Percentiles rank a stretch among this genome's conserved stretches.
Conservation (phyloP, 2,329 filamentous ascomycete species). For the Trichoderma koningii region DNA sequence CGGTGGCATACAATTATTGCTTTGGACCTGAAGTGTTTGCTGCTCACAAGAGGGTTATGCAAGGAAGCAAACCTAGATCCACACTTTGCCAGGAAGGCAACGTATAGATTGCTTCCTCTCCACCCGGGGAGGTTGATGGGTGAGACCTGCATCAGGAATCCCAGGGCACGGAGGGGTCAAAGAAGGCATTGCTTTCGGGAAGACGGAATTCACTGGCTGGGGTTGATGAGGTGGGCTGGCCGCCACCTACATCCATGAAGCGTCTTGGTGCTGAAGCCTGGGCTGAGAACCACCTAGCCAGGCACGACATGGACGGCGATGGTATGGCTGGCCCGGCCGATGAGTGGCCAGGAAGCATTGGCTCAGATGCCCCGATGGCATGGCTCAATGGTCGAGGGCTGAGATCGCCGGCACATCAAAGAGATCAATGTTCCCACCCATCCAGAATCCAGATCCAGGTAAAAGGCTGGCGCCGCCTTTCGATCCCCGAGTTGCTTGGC, state of each 20-base stretch:
- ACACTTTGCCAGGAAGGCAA: background rate
- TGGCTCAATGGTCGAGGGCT: background rate
- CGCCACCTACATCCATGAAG: slow-evolving; percentile 10
- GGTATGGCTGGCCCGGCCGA: background rate
- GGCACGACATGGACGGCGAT: slow-evolving; percentile 8
- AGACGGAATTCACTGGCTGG: background rate
- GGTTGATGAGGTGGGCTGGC: background rate
- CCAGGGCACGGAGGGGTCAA: background rate
- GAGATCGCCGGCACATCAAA: slow-evolving; percentile 16
- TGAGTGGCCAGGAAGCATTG: slow-evolving; percentile 3
- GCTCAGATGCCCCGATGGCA: background rate
- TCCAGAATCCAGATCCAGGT: background rate
- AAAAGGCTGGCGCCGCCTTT: slow-evolving; percentile 17
- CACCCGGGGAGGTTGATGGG: background rate
- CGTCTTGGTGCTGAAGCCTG: background rate
- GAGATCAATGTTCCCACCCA: slow-evolving; percentile 18
- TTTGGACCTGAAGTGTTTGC: background rate
- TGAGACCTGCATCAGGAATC: slow-evolving; percentile 15
- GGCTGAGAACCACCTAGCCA: slow-evolving; percentile 5
- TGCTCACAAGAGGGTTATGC: slow-evolving; percentile 13
- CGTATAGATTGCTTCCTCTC: slow-evolving; percentile 7
- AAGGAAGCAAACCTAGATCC: slow-evolving; percentile 10
- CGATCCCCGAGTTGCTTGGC: background rate
- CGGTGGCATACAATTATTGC: background rate
- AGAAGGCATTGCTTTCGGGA: background rate